Evolutionary conservation across 805 yeast genomes (phyloP).

Genomic region (Cephaloascus albidus): DNA sequence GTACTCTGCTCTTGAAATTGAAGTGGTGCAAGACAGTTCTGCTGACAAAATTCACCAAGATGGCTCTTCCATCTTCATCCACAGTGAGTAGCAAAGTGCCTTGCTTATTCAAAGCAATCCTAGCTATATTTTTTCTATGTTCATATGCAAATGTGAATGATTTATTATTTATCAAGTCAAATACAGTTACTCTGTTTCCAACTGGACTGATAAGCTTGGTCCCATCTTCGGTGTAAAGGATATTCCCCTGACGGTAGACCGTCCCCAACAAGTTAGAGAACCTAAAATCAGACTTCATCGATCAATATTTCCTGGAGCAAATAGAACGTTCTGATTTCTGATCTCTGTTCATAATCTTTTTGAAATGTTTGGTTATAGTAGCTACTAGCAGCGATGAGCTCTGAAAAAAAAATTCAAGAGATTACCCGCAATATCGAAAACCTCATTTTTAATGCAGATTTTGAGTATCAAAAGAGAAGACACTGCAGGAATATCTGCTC

Average conservation of each 20-base stretch:
- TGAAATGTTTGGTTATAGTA: no score
- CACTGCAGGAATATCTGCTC: no score
- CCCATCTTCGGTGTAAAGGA: slow-evolving; percentile 82
- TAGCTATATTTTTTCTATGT: slow-evolving; percentile 74
- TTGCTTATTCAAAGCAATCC: slow-evolving; percentile 77
- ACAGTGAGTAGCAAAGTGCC: slow-evolving; percentile 73
- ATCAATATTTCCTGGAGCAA: no score
- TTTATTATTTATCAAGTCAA: slow-evolving; percentile 75
- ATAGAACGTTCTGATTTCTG: no score
- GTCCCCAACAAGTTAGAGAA: slow-evolving; percentile 89
- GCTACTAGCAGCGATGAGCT: no score
- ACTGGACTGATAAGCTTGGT: slow-evolving; percentile 80
- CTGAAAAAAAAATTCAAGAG: no score
- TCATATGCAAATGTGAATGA: slow-evolving; percentile 89
- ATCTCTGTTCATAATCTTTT: no score
- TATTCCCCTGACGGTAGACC: slow-evolving; percentile 88
- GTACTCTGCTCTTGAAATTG: slow-evolving; percentile 76
- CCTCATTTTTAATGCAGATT: no score
- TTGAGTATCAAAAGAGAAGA: no score
- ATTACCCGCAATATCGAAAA: no score
- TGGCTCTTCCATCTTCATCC: slow-evolving; percentile 90
- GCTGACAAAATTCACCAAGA: slow-evolving; percentile 75
- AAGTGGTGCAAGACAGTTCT: slow-evolving; percentile 88
- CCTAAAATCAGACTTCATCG: slow-evolving; percentile 82
- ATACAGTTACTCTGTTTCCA: slow-evolving; percentile 85